Percentiles rank a stretch among this genome's conserved stretches.
Conservation (phyloP, 2,329 filamentous ascomycete species). For the Scleromitrula shiraiana region DNA sequence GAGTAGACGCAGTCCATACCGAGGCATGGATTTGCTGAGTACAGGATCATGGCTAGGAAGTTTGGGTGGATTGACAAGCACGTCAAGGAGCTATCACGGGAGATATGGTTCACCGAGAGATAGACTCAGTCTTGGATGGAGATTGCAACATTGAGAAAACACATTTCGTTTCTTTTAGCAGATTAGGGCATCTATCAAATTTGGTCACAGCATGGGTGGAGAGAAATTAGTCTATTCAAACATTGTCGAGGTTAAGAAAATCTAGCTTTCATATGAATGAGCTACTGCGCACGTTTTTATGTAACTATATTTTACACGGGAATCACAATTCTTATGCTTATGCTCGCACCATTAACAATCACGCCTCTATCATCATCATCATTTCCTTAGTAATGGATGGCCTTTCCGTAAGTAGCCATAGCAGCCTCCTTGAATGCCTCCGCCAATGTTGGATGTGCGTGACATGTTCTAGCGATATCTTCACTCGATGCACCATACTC, state of each 20-base stretch:
- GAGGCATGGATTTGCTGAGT: constrained; percentile 1
- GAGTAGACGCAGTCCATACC: neutral
- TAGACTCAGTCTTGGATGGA: neutral
- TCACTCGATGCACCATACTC: constrained; percentile 96
- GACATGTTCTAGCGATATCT: constrained; percentile 89
- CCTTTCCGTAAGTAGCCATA: constrained; percentile 92
- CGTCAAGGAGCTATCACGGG: neutral
- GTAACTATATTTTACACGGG: constrained; percentile 27
- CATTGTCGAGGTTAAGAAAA: neutral
- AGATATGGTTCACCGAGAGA: neutral
- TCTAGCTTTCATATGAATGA: constrained; percentile 8
- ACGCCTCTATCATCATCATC: neutral
- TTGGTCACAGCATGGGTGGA: neutral
- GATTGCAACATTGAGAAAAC: too few species aligned
- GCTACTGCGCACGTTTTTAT: constrained; percentile 17
- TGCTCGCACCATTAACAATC: constrained; percentile 2
- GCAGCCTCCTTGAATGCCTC: constrained; percentile 99
- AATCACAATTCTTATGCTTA: constrained; percentile 14
- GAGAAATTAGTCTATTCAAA: neutral
- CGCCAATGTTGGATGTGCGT: constrained; percentile 79
- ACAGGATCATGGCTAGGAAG: neutral
- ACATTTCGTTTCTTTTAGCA: neutral
- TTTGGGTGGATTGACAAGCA: neutral
- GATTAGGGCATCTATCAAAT: too few species aligned
- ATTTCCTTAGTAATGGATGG: constrained; percentile 79